phyloP scores from a whole-genome alignment of 805 yeast genomes.

The Candida ficus region DNA sequence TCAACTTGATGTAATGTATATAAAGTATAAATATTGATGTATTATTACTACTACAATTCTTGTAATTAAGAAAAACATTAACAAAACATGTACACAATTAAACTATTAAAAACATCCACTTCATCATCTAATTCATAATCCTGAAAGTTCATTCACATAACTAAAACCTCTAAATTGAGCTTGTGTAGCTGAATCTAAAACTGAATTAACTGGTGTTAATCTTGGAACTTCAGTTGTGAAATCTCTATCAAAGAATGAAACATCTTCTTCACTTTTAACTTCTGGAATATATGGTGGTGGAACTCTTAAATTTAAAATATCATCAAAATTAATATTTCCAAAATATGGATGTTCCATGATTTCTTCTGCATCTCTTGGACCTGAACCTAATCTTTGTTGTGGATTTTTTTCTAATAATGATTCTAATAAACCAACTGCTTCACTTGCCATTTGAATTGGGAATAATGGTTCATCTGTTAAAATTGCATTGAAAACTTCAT shows the following conservation, averaged over 20 bases:
- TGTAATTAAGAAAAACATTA: neutral
- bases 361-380: conserved; percentile 85
- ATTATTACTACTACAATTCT: neutral
- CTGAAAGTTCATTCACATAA: conserved; percentile 62
- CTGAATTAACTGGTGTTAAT: conserved; percentile 89
- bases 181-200: conserved; percentile 81
- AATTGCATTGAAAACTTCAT: conserved; percentile 95
- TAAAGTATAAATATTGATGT: neutral
- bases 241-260: conserved; percentile 88
- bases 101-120: neutral
- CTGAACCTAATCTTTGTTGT: conserved; percentile 72
- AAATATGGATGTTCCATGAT: conserved; percentile 96
- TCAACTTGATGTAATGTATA: conserved; percentile 14
- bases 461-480: conserved; percentile 93
- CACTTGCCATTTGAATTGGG: conserved; percentile 96
- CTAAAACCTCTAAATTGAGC: conserved; percentile 98
- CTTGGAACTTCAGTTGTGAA: conserved; percentile 94
- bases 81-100: neutral
- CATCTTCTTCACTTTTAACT: conserved; percentile 81
- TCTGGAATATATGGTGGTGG: conserved; percentile 91
- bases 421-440: conserved; percentile 90
- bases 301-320: conserved; percentile 62
- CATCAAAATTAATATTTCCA: conserved; percentile 85
- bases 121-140: too few relatives aligned
- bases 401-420: conserved; percentile 91